A percentile compares a stretch with the other conserved stretches of the same genome.
These are phyloP conservation scores for Gracilaria vermiculophylla DNA, from an alignment of 23 red algal species.

Conservation along the genomic window DNA sequence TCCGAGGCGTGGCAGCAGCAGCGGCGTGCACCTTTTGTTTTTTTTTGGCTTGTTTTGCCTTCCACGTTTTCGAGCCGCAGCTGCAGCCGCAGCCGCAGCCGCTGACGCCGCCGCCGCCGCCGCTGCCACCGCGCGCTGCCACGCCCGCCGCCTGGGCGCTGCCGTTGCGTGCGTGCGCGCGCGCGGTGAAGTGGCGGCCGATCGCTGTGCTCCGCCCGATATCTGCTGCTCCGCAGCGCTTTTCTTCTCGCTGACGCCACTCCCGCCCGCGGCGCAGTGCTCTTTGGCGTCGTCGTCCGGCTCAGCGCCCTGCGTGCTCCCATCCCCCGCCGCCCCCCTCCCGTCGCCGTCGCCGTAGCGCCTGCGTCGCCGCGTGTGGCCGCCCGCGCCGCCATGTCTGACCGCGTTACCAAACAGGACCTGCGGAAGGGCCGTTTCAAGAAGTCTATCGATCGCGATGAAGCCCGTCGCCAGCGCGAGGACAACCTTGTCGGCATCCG, in stretches of 20 bases:
- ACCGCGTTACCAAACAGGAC: slow-evolving; percentile 74
- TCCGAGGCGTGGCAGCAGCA: too few relatives aligned
- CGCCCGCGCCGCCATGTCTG: slow-evolving; percentile 43
- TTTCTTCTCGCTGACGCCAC: too few relatives aligned
- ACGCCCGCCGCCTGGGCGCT: background rate
- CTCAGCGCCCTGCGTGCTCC: too few relatives aligned
- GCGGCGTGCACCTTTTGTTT: too few relatives aligned
- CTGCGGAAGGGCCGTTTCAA: slow-evolving; percentile 78
- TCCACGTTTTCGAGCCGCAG: background rate
- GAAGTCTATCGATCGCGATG: slow-evolving; percentile 90
- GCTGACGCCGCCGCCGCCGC: background rate
- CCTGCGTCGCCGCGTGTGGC: background rate
- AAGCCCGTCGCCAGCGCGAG: slow-evolving; percentile 87
- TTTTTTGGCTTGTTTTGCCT: background rate
- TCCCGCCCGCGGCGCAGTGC: too few relatives aligned
- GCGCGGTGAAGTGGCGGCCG: background rate
- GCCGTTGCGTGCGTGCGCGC: background rate
- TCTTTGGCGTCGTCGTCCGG: background rate
- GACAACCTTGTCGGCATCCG: slow-evolving; percentile 92
- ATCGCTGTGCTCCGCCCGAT: background rate
- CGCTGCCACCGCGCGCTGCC: background rate
- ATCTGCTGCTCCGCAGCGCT: too few relatives aligned
- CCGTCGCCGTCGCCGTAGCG: background rate
- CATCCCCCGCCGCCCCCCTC: background rate
- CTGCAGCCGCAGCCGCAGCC: background rate